Conservation (phyloP, 306 rosid species). For the Canavalia ensiformis region DNA sequence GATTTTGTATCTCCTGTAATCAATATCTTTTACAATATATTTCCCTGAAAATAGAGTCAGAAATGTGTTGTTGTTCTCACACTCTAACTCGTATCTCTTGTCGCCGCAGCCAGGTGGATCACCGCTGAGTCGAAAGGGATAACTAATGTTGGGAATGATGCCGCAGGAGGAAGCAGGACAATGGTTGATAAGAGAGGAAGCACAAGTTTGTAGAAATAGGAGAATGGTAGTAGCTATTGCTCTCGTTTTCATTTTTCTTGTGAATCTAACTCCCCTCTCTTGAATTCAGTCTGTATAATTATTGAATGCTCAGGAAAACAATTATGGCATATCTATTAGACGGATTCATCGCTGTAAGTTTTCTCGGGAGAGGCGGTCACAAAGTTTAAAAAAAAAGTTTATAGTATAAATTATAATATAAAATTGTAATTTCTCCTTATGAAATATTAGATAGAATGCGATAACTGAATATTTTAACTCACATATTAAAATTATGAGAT, state of each 20-base stretch:
- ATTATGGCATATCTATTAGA: too few relatives aligned
- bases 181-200: not conserved
- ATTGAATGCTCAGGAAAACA: too few relatives aligned
- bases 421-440: too few relatives aligned
- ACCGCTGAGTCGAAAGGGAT: not conserved
- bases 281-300: too few relatives aligned
- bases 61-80: not conserved
- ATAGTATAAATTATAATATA: too few relatives aligned
- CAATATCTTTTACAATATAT: not conserved
- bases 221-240: not conserved
- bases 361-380: too few relatives aligned
- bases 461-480: too few relatives aligned
- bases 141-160: not conserved
- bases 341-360: too few relatives aligned
- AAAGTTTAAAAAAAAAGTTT: too few relatives aligned
- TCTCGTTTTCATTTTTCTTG: not conserved
- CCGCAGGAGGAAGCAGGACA: conserved; percentile 6
- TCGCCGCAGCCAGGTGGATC: not conserved
- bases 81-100: not conserved
- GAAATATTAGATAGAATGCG: too few relatives aligned
- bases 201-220: not conserved
- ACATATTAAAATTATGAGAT: too few relatives aligned
- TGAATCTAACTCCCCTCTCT: not conserved
- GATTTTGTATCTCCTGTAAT: not conserved
- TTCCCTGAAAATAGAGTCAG: not conserved